Evolutionary conservation across 2,329 filamentous ascomycete species (phyloP).

Genomic region (Botryotinia calthae): DNA sequence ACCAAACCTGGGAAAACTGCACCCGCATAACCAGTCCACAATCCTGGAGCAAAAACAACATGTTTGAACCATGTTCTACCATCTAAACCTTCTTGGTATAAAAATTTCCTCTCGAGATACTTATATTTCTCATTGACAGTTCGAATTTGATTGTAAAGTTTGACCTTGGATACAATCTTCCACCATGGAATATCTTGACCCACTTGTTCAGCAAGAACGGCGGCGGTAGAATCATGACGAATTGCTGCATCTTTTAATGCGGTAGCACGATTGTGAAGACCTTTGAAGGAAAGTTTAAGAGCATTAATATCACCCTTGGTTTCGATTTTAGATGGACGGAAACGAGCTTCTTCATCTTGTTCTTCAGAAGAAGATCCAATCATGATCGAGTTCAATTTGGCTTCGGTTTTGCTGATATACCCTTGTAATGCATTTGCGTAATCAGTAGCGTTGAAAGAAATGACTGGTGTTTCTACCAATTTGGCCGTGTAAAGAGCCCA

Average conservation of each 20-base stretch:
- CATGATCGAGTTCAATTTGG: constrained; percentile 32
- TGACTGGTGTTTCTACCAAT: constrained; percentile 50
- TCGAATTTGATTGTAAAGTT: constrained; percentile 61
- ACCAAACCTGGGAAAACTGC: constrained; percentile 62
- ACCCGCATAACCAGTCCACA: constrained; percentile 89
- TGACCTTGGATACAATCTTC: constrained; percentile 67
- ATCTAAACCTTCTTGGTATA: constrained; percentile 75
- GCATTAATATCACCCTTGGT: constrained; percentile 28
- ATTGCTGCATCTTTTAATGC: constrained; percentile 30
- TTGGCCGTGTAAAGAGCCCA: constrained; percentile 50
- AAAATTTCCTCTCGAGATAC: constrained; percentile 73
- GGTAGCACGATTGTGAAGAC: constrained; percentile 32
- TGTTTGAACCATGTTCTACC: constrained; percentile 89
- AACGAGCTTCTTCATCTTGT: constrained; percentile 34
- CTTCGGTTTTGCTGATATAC: constrained; percentile 36
- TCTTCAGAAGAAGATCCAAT: constrained; percentile 28
- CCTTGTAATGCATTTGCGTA: constrained; percentile 38
- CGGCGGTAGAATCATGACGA: constrained; percentile 35
- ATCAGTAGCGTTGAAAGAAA: constrained; percentile 51
- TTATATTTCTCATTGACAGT: constrained; percentile 80
- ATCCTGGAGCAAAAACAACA: constrained; percentile 84
- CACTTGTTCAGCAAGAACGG: constrained; percentile 43
- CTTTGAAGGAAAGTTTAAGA: constrained; percentile 34
- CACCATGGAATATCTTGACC: constrained; percentile 69
- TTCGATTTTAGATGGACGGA: constrained; percentile 26